phyloP scores from a whole-genome alignment of 306 rosid species.

The Mucuna pruriens region DNA sequence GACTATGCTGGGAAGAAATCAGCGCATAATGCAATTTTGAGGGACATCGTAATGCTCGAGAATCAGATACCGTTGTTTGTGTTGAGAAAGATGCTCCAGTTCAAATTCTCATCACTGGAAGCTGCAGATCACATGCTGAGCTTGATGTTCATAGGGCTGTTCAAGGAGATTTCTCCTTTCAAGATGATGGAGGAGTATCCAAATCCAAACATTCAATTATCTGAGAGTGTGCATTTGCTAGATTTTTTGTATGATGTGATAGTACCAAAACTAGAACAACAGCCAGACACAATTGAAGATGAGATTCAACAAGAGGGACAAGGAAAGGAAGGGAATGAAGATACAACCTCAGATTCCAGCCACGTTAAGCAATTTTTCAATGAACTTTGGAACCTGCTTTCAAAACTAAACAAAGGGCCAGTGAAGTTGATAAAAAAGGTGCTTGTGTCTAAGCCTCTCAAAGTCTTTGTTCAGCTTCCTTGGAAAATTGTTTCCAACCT shows the following conservation, averaged over 20 bases:
- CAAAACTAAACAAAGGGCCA: constrained; percentile 60
- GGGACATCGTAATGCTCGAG: constrained; percentile 81
- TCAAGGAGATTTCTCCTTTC: constrained; percentile 69
- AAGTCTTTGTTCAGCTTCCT: constrained; percentile 56
- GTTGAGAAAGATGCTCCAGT: constrained; percentile 59
- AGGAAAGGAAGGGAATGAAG: constrained; percentile 26
- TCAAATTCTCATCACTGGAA: constrained; percentile 51
- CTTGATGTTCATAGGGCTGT: constrained; percentile 63
- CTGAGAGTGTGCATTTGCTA: constrained; percentile 61
- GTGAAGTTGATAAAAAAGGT: constrained; percentile 50
- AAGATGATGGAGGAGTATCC: constrained; percentile 49
- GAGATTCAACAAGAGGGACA: constrained; percentile 35
- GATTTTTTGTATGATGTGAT: constrained; percentile 66
- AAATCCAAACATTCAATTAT: constrained; percentile 50
- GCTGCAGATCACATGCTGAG: constrained; percentile 53
- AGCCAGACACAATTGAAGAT: constrained; percentile 29
- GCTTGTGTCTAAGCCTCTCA: constrained; percentile 56
- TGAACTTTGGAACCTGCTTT: constrained; percentile 56
- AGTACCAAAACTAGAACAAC: constrained; percentile 51
- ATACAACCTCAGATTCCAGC: constrained; percentile 4
- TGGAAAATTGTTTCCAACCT: constrained; percentile 58
- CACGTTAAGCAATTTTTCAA: constrained; percentile 40
- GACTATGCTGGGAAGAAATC: constrained; percentile 66
- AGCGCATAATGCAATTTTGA: constrained; percentile 65
- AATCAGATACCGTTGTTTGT: constrained; percentile 81